These are phyloP conservation scores for Zymoseptoria passerinii DNA, from an alignment of 2,329 filamentous ascomycete genomes.

Conservation along the genomic window DNA sequence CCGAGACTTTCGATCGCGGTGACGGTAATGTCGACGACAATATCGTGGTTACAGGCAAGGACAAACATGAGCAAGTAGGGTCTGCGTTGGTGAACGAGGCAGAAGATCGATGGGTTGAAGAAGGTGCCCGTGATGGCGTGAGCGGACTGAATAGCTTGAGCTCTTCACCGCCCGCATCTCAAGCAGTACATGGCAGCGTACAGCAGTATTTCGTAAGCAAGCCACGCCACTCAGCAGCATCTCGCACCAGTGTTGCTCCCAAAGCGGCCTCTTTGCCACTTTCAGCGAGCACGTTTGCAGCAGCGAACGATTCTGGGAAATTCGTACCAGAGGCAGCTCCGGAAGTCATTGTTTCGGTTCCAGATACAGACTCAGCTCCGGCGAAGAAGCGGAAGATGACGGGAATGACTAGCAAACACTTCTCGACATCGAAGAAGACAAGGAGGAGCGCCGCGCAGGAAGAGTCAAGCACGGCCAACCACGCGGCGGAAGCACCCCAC, in stretches of 20 bases:
- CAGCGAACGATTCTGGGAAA: neutral
- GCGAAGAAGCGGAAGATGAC: slow-evolving; percentile 26
- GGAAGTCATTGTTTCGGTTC: slow-evolving; percentile 1
- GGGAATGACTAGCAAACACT: slow-evolving; percentile 28
- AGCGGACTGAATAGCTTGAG: neutral
- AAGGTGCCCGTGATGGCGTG: neutral
- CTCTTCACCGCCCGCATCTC: neutral
- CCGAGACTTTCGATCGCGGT: neutral
- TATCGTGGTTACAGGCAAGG: neutral
- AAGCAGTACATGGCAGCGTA: neutral
- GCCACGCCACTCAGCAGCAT: neutral
- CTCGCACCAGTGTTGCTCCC: neutral
- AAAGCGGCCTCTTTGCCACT: slow-evolving; percentile 1
- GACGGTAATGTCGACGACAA: neutral
- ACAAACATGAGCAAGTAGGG: neutral
- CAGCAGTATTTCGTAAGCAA: neutral
- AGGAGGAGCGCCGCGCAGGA: neutral
- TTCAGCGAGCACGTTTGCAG: neutral
- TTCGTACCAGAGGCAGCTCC: neutral
- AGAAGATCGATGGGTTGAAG: neutral
- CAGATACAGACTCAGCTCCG: neutral
- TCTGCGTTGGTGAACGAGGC: neutral
- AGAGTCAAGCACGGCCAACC: neutral
- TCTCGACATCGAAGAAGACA: slow-evolving; percentile 18
- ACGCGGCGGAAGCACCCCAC: neutral